phyloP scores from a whole-genome alignment of 2,329 filamentous ascomycete genomes.

The Ceratocystis harringtonii region DNA sequence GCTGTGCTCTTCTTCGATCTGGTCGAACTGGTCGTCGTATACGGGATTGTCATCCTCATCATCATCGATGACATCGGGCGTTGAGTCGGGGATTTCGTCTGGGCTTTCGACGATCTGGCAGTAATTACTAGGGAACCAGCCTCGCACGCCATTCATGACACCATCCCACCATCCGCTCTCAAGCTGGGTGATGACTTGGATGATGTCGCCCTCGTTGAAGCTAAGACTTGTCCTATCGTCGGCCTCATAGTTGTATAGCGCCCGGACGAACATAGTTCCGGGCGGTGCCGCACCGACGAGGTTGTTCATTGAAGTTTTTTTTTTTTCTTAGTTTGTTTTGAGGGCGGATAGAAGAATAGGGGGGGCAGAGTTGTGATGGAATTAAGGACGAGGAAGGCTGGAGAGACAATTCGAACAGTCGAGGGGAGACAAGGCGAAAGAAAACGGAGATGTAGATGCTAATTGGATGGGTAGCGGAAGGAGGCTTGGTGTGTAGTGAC shows the following conservation, averaged over 20 bases:
- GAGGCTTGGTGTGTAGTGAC: too few relatives aligned
- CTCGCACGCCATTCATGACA: slow-evolving; percentile 87
- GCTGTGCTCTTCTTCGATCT: slow-evolving; percentile 48
- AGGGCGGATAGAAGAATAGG: neutral
- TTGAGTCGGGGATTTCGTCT: slow-evolving; percentile 53
- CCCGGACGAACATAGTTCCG: slow-evolving; percentile 77
- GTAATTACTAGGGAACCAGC: slow-evolving; percentile 99
- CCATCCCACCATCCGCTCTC: slow-evolving; percentile 99
- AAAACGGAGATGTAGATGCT: too few relatives aligned
- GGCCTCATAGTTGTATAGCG: slow-evolving; percentile 93
- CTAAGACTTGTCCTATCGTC: slow-evolving; percentile 94
- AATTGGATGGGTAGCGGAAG: too few relatives aligned
- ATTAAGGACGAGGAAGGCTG: neutral
- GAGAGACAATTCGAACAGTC: neutral
- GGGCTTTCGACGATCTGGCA: slow-evolving; percentile 71
- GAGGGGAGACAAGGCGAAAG: neutral
- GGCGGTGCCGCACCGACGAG: slow-evolving; percentile 43
- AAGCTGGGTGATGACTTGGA: slow-evolving; percentile 94
- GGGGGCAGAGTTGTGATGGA: neutral
- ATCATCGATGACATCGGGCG: slow-evolving; percentile 42
- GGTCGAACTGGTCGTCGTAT: slow-evolving; percentile 52
- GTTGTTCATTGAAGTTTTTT: slow-evolving; percentile 38
- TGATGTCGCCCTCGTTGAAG: slow-evolving; percentile 92
- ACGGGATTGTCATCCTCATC: slow-evolving; percentile 49
- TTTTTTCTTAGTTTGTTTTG: neutral